Base-by-base conservation (phyloP, 257 asterid species). In the Verbascum thapsus region DNA sequence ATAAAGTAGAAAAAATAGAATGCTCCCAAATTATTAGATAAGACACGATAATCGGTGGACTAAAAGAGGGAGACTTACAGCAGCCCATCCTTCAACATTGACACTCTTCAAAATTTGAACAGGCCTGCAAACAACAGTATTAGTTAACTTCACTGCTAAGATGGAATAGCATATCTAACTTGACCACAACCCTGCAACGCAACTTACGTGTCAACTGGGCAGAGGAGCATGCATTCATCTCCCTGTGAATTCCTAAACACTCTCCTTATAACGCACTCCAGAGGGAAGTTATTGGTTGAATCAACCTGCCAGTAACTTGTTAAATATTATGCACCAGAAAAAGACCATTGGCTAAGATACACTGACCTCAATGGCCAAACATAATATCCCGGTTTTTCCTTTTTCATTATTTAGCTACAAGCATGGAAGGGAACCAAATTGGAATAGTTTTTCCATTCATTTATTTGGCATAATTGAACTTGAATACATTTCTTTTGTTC, bases 61-160 rank as follows among this genome's bases (percentile, higher is more conserved):
- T 50, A 61, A 38, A 61, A 13, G 62, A 22, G 61, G 26, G 39
- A n/a, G 69, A 78, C 94, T 80, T 85, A 94, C 99, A 74, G 96
- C 99, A 72, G 96, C 76, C 99, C 99, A 94, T 69, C 97, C 99
- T 86, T 90, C 97, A 48, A 86, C 75, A 69, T 90, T 94, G 67
- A 86, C 83, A 69, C 99, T 94, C 83, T 89, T 90, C 86, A 94
- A 74, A 71, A 94, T 82, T 75, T 85, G 90, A 78, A 94, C 90
- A 69, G 99, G 99, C 79, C 99, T 94, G 96, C 71, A 74, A 38
- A 64, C 13, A 67, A 58, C 43, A 26, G 22, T 8, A 72, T 49
- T 35, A 53, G 53, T 62, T 69, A 58, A 26, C 44, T 37, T 53
- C 17, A 32, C 52, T 52, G 56, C 42, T 61, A 7, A 42, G 35